Evolutionary conservation across 169 alveolate genomes (phyloP), one percentile per base, ranked within the genome.

Genomic region (Eimeria acervulina): DNA sequence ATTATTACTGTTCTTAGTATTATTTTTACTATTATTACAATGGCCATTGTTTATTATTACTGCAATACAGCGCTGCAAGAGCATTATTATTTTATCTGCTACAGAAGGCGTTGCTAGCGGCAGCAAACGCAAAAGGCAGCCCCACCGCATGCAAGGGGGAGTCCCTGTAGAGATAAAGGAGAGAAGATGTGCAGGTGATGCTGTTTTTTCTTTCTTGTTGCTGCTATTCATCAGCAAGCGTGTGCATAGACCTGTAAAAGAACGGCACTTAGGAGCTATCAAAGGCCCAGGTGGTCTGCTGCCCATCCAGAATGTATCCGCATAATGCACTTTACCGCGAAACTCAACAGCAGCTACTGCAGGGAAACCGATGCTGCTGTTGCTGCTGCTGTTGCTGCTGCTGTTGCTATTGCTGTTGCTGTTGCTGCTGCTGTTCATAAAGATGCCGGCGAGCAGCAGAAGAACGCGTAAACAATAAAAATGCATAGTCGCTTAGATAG

Each of bases 391-490:
- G 66, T 26, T 55, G 66, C 66, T 55, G 66, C 66, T 12, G 66
- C 15, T 55, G 66, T 26, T 55, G 66, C 66, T 55, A 26, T 26
- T 55, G 66, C 66, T 55, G 66, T 17, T 55, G 15, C 26, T 55
- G 66, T 26, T 55, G 66, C 66, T 55, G 55, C 55, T 47, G 55
- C 55, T 47, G 55, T 12, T 47, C 5, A 5, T 47, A 19, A 59
- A 21, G n/a, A 59, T n/a, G n/a, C 68, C 68, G 2, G n/a, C 68
- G 68, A 63, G 74, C 74, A 63, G 74, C 74, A 63, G 74, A 17
- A 63, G 74, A 38, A 63, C 10, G 74, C 74, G 26, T 26, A n/a
- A 33, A 23, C 38, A 15, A 38, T 8, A n/a, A 17, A 63, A 63
- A 63, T 63, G 74, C 74, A 63, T 63, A 63, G 38, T 63, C 17